Evolutionary conservation across 176 grass and related monocot species (phyloP).

Genomic region (Chloris gayana): DNA sequence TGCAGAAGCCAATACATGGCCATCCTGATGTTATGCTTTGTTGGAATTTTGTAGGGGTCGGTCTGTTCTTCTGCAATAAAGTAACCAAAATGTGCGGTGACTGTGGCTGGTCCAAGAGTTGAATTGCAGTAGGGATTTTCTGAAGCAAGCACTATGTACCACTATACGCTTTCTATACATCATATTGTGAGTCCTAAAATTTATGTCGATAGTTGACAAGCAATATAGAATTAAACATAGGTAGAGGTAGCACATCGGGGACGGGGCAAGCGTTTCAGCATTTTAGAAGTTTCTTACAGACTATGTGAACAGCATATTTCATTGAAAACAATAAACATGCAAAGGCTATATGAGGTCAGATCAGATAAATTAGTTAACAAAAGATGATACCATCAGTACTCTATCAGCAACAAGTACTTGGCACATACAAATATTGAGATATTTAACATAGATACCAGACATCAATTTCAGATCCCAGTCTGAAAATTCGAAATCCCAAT

Average conservation of each 20-base stretch:
- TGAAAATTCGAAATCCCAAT: background rate
- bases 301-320: slow-evolving; percentile 12
- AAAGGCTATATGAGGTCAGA: slow-evolving; percentile 12
- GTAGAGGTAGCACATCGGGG: background rate
- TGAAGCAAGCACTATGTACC: slow-evolving; percentile 1
- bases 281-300: background rate
- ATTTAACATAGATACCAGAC: background rate
- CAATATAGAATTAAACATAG: background rate
- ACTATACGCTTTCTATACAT: background rate
- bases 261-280: background rate
- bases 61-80: slow-evolving; percentile 90
- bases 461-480: background rate
- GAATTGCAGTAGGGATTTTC: slow-evolving; percentile 9
- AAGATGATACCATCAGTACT: background rate
- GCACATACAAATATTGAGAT: background rate
- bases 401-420: background rate
- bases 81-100: slow-evolving; percentile 9
- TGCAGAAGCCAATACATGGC: slow-evolving; percentile 96
- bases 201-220: background rate
- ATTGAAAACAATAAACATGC: background rate
- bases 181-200: background rate
- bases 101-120: background rate
- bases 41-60: slow-evolving; percentile 86
- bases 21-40: slow-evolving; percentile 91
- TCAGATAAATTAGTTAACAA: background rate